Evolutionary conservation across 202 grass and related monocot species (phyloP).

Genomic region (Alloteropsis angusta): DNA sequence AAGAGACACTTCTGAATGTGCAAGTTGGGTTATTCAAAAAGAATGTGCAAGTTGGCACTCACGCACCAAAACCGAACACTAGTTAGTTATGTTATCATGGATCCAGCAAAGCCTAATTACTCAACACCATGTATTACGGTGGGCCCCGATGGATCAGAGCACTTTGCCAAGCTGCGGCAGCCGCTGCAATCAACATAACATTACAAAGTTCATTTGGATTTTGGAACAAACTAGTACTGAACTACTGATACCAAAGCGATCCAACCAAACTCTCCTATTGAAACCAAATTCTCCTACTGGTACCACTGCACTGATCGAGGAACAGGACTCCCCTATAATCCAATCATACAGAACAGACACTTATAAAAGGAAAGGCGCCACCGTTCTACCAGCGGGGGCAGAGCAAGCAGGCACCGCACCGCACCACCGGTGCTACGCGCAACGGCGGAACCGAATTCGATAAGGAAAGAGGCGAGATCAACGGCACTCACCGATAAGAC

Average conservation of each 20-base stretch:
- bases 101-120: not conserved
- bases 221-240: not conserved
- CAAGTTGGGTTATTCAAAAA: too few relatives aligned
- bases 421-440: not conserved
- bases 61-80: not conserved
- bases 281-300: too few relatives aligned
- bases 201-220: not conserved
- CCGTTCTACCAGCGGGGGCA: not conserved
- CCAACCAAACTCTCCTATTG: not conserved
- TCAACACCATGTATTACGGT: not conserved
- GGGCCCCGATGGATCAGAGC: slow-evolving; percentile 21
- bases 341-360: not conserved
- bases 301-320: not conserved
- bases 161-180: not conserved
- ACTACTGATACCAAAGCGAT: not conserved
- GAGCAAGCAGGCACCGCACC: not conserved
- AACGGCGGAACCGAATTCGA: not conserved
- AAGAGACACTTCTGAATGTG: not conserved
- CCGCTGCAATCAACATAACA: not conserved
- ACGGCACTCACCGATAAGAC: slow-evolving; percentile 5
- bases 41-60: not conserved
- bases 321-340: not conserved
- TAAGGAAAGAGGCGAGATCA: not conserved
- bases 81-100: not conserved
- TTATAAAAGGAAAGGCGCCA: not conserved